A percentile compares a stretch with the other conserved stretches of the same genome.
Evolutionary conservation across 768 basidiomycete species (phyloP).

Genomic region (Boletellus emodensis): DNA sequence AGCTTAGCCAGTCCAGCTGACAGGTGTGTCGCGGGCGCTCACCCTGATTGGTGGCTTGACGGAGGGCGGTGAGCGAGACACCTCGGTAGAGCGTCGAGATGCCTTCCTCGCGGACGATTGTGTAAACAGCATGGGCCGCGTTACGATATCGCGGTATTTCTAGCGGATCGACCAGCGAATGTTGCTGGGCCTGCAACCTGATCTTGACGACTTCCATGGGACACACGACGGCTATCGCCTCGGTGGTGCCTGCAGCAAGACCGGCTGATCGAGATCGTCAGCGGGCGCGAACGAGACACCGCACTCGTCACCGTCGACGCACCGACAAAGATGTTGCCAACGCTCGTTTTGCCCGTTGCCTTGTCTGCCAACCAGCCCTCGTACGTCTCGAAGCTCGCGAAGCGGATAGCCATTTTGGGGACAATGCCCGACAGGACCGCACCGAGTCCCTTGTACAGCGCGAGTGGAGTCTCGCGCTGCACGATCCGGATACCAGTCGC

Average conservation of each 20-base stretch:
- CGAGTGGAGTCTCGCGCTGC: slow-evolving; percentile 86
- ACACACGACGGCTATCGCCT: slow-evolving; percentile 91
- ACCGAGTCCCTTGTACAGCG: slow-evolving; percentile 96
- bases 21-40: slow-evolving; percentile 12
- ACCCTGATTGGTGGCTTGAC: slow-evolving; percentile 99
- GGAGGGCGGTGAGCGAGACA: slow-evolving; percentile 85
- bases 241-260: slow-evolving; percentile 90
- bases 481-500: slow-evolving; percentile 89
- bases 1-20: neutral
- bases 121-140: slow-evolving; percentile 94
- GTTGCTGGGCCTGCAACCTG: slow-evolving; percentile 93
- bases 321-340: slow-evolving; percentile 86
- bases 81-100: slow-evolving; percentile 82
- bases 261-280: slow-evolving; percentile 58
- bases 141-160: slow-evolving; percentile 93
- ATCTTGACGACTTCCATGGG: slow-evolving; percentile 99
- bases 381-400: slow-evolving; percentile 96
- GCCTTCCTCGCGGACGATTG: slow-evolving; percentile 92
- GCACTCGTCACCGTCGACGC: slow-evolving; percentile 19
- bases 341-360: slow-evolving; percentile 72
- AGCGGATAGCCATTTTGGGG: slow-evolving; percentile 99
- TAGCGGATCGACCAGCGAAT: slow-evolving; percentile 93
- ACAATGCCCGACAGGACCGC: slow-evolving; percentile 96
- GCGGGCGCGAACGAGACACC: neutral
- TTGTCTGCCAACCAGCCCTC: slow-evolving; percentile 76